Evolutionary conservation across 208 protist genomes (phyloP), one percentile per base, ranked within the genome.

Genomic region (Leishmania braziliensis): DNA sequence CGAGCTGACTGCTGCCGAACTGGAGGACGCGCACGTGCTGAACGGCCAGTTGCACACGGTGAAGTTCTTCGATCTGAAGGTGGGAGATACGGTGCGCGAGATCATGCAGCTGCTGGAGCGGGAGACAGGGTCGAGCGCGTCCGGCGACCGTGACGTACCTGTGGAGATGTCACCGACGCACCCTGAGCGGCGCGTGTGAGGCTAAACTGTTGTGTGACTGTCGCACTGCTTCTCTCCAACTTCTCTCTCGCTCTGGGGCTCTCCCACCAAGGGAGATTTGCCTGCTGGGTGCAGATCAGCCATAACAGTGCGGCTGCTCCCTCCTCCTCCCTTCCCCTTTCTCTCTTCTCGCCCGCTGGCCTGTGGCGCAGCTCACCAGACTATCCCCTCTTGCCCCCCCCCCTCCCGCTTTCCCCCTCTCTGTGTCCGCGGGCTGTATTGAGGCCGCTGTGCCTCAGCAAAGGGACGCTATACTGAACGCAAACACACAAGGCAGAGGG

Each of bases 11-110:
- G 65, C 78, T 26, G 83, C 82, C 10, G 92, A 97, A 65, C 77
- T 92, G 14, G 77, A 86, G 71, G 90, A 92, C 74, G 94, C 94
- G 3, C 46, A 86, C 33, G 83, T 90, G 54, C 86, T 97, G 8
- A 92, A 96, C 66, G 75, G 90, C 53, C 92, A 97, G 82, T 86
- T 97, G 62, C 94, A 96, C 86, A 95, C 92, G 16, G 84, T 95
- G 33, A 97, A 97, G 79, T 96, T 97, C 74, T 90, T 96, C 76
- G 94, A 97, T 78, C 68, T 96, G 63, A 96, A 96, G 84, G 84
- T 97, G 53, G 94, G 94, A 33, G 94, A 97, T 78, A 92, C 91
- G 29, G 87, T 95, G 75, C 81, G 90, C 29, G 94, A 97, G 77
- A 93, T 97, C 48, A 68, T 97, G 83, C 86, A 91, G 56, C 62